Evolutionary conservation across 257 asterid species (phyloP), one percentile per base, ranked within the genome.

Genomic region (Salvia hispanica): DNA sequence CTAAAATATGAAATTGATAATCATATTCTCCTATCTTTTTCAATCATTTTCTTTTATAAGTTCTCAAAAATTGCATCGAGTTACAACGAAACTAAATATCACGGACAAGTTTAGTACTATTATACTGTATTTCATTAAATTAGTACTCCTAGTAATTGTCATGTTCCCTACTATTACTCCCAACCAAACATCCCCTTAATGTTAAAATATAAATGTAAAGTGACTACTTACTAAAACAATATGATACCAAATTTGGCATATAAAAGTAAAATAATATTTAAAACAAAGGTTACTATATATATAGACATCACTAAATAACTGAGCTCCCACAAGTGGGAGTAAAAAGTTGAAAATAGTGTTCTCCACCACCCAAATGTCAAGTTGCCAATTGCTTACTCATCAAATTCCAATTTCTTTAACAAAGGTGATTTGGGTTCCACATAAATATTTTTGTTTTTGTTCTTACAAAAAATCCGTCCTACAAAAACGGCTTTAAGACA

Each of bases 281-380:
- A 25, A 25, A 25, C 31, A 25, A 1, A 25, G 31, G 31, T 25
- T 25, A 25, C 3, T 25, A 25, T 18, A 18, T 14, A 16, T 3
- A 46, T 3, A 46, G 51, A 36, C 11, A 21, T 9, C 56, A 69
- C 16, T 7, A 44, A 50, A 34, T 59, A 16, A 57, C 21, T 52
- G 39, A 59, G 25, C 16, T 50, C 33, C 69, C 58, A 25, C 10
- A 75, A 72, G 78, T 72, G 39, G 76, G 72, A 68, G 66, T 58
- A 39, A 28, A 75, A 73, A 66, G 14, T 53, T 44, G 21, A 62
- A 70, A 66, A 55, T 34, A 5, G 40, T 18, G 8, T 66, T 60
- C 54, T 70, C 73, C 76, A 70, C 81, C 79, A 67, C 74, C 72
- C 80, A 76, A 67, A 56, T 64, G 79, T 70, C 76, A 73, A 77